These are phyloP conservation scores for Capsicum rhomboideum DNA, from an alignment of 257 asterid genomes.

Conservation along the genomic window DNA sequence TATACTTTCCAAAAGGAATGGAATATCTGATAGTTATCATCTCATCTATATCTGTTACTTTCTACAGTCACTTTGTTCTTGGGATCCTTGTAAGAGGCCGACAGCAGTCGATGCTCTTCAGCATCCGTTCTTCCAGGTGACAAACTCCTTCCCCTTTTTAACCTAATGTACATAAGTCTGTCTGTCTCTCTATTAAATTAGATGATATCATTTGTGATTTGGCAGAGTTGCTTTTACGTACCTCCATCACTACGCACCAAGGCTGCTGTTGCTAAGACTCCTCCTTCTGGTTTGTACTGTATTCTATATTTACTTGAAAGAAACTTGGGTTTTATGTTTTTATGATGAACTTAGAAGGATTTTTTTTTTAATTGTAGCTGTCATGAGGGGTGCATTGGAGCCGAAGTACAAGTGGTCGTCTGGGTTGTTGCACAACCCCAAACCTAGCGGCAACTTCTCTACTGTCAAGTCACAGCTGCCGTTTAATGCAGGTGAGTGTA, in stretches of 20 bases:
- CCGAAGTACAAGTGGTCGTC: constrained; percentile 35
- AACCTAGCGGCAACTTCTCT: constrained; percentile 34
- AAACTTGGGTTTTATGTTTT: background rate
- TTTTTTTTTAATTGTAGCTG: constrained; percentile 29
- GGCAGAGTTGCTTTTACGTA: constrained; percentile 72
- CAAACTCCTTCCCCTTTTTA: background rate
- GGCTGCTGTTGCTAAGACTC: constrained; percentile 50
- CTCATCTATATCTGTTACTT: background rate
- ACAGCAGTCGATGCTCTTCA: constrained; percentile 81
- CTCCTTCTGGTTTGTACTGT: constrained; percentile 58
- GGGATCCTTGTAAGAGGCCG: constrained; percentile 93
- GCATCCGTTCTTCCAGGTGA: constrained; percentile 92
- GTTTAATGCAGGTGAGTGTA: constrained; percentile 33
- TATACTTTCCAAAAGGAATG: no score
- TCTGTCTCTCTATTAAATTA: background rate
- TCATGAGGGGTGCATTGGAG: constrained; percentile 23
- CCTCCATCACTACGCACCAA: constrained; percentile 82
- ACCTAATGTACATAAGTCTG: background rate
- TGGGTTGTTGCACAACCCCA: constrained; percentile 33
- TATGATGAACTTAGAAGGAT: background rate
- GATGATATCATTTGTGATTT: constrained; percentile 3
- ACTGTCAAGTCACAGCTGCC: constrained; percentile 40
- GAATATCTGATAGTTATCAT: background rate
- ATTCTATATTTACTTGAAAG: background rate
- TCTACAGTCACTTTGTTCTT: constrained; percentile 74